Conservation (phyloP, 1,284 basidiomycete genomes). For the Sporisorium iseilematis-ciliati region DNA sequence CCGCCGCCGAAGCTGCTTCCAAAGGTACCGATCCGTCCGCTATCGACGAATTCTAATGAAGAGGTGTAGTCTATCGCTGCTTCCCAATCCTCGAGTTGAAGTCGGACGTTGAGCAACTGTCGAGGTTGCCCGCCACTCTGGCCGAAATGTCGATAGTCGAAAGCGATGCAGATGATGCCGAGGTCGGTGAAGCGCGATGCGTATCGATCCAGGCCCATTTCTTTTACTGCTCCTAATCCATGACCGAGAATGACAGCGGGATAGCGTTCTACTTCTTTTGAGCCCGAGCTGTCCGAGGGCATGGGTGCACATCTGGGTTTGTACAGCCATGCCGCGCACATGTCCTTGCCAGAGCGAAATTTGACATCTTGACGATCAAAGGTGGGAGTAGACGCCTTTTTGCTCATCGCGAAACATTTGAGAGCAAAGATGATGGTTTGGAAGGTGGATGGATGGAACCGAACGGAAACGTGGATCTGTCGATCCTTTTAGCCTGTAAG, state of each 20-base stretch:
- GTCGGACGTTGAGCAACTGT: slow-evolving; percentile 46
- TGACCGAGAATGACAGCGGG: slow-evolving; percentile 56
- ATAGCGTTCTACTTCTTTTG: neutral
- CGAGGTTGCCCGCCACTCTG: slow-evolving; percentile 45
- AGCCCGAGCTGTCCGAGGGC: neutral
- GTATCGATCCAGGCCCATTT: slow-evolving; percentile 56
- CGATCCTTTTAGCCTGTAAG: no score
- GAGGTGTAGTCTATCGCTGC: slow-evolving; percentile 41
- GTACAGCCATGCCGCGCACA: slow-evolving; percentile 53
- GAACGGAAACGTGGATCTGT: neutral
- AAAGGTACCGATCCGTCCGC: slow-evolving; percentile 53
- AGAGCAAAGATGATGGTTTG: neutral
- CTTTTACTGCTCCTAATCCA: slow-evolving; percentile 54
- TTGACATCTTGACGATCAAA: slow-evolving; percentile 41
- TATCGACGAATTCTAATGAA: slow-evolving; percentile 43
- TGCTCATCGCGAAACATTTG: slow-evolving; percentile 17
- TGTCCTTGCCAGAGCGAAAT: slow-evolving; percentile 33
- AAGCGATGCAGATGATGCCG: slow-evolving; percentile 54
- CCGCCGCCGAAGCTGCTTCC: slow-evolving; percentile 62
- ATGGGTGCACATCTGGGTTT: slow-evolving; percentile 19
- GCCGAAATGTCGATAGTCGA: slow-evolving; percentile 61
- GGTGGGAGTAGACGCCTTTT: slow-evolving; percentile 14
- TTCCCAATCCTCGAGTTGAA: slow-evolving; percentile 58
- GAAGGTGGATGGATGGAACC: neutral
- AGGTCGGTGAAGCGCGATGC: slow-evolving; percentile 36